Evolutionary conservation across 345 rosid species (phyloP).

Genomic region (Lumnitzera racemosa): DNA sequence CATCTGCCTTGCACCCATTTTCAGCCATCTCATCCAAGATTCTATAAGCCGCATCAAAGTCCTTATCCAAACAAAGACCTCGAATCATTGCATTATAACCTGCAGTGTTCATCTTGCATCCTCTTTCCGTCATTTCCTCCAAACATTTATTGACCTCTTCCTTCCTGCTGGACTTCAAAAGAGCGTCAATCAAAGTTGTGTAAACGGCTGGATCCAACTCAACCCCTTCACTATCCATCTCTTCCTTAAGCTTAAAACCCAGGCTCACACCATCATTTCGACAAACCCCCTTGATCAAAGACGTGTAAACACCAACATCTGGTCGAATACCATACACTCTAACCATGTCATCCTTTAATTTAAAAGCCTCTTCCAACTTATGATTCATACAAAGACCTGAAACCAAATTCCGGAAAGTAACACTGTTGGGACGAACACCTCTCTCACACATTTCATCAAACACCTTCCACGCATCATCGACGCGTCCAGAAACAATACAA

Average conservation of each 20-base stretch:
- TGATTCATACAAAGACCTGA: slow-evolving; percentile 38
- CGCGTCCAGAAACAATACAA: slow-evolving; percentile 21
- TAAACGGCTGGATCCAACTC: slow-evolving; percentile 46
- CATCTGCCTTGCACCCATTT: slow-evolving; percentile 53
- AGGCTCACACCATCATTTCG: slow-evolving; percentile 29
- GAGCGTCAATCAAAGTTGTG: slow-evolving; percentile 46
- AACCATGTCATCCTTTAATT: slow-evolving; percentile 58
- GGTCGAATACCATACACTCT: slow-evolving; percentile 31
- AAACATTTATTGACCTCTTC: slow-evolving; percentile 37
- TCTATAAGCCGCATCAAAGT: slow-evolving; percentile 42
- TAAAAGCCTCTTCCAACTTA: slow-evolving; percentile 53
- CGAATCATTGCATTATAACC: slow-evolving; percentile 61
- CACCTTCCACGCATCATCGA: slow-evolving; percentile 43
- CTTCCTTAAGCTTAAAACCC: slow-evolving; percentile 63
- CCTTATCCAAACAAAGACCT: slow-evolving; percentile 40
- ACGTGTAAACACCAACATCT: slow-evolving; percentile 28
- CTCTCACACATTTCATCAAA: slow-evolving; percentile 61
- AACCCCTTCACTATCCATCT: slow-evolving; percentile 36
- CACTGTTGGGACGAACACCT: slow-evolving; percentile 34
- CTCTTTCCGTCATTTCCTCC: slow-evolving; percentile 53
- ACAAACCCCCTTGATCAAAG: slow-evolving; percentile 56
- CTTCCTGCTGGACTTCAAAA: slow-evolving; percentile 42
- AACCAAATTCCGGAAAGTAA: slow-evolving; percentile 57
- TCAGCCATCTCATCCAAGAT: slow-evolving; percentile 51
- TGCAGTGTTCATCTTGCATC: slow-evolving; percentile 47